Evolutionary conservation across 768 basidiomycete species (phyloP).

Genomic region (Terana coerulea): DNA sequence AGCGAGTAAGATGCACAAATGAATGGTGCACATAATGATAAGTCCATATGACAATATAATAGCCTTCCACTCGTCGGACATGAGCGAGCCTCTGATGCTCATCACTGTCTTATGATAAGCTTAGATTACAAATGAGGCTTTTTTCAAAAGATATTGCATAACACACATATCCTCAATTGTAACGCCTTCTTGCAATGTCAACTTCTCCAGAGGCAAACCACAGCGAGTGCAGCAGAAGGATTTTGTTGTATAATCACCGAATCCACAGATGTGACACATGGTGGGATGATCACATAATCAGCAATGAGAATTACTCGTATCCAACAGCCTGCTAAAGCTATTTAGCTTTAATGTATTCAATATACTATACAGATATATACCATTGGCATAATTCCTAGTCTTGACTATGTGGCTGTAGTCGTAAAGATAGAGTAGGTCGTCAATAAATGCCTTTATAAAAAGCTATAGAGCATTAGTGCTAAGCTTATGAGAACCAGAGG

Average conservation of each 20-base stretch:
- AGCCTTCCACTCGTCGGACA: constrained; percentile 23
- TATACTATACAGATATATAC: too few relatives aligned
- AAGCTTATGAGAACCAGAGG: constrained; percentile 19
- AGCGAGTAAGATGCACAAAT: neutral
- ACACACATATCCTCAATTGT: constrained; percentile 2
- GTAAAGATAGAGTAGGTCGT: constrained; percentile 18
- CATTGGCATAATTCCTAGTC: too few relatives aligned
- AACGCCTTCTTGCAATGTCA: constrained; percentile 8
- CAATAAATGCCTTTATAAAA: constrained; percentile 11
- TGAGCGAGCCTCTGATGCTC: constrained; percentile 21
- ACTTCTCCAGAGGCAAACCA: constrained; percentile 10
- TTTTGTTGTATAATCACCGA: constrained; percentile 17
- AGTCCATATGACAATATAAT: constrained; percentile 15
- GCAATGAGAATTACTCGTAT: constrained; percentile 19
- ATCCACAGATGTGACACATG: constrained; percentile 14
- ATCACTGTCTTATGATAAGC: constrained; percentile 8
- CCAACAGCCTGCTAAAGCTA: constrained; percentile 22
- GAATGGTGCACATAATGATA: constrained; percentile 12
- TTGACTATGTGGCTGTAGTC: constrained; percentile 14
- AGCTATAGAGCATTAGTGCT: constrained; percentile 14
- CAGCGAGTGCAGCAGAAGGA: constrained; percentile 15
- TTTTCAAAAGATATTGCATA: neutral
- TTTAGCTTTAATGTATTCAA: too few relatives aligned
- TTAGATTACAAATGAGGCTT: neutral
- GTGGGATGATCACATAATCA: constrained; percentile 35